Percentiles rank a stretch among this genome's conserved stretches.
Conservation (phyloP, 1,284 basidiomycete genomes). For the Chalciporus sp. region DNA sequence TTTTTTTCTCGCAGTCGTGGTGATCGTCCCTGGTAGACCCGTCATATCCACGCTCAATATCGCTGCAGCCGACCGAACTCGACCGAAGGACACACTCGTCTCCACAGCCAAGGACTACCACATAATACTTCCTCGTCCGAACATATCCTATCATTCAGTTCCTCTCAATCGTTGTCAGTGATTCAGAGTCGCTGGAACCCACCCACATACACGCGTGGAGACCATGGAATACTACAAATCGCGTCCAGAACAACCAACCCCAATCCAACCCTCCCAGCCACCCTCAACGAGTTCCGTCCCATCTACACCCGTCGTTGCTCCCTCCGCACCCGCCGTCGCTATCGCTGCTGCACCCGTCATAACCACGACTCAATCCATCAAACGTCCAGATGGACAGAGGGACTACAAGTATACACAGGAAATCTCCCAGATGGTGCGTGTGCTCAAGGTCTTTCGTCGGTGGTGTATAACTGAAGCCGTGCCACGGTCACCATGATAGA, state of each 20-base stretch:
- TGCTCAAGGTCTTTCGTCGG: neutral
- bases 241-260: conserved; percentile 26
- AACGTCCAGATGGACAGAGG: conserved; percentile 31
- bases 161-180: too few species aligned
- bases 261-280: conserved; percentile 23
- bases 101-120: too few species aligned
- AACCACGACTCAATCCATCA: conserved; percentile 13
- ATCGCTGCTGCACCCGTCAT: conserved; percentile 11
- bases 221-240: conserved; percentile 34
- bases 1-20: too few species aligned
- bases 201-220: too few species aligned
- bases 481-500: conserved; percentile 46
- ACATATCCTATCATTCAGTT: too few species aligned
- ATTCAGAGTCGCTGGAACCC: too few species aligned
- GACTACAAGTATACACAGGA: conserved; percentile 76
- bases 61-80: too few species aligned
- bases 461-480: neutral
- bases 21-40: too few species aligned
- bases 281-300: conserved; percentile 20
- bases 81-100: too few species aligned
- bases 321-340: conserved; percentile 5
- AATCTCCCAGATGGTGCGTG: conserved; percentile 77
- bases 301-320: conserved; percentile 23
- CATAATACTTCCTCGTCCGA: too few species aligned
- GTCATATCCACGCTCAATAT: too few species aligned